Conservation (phyloP, 768 basidiomycete genomes). For the Hygrophorus pudorinus region DNA sequence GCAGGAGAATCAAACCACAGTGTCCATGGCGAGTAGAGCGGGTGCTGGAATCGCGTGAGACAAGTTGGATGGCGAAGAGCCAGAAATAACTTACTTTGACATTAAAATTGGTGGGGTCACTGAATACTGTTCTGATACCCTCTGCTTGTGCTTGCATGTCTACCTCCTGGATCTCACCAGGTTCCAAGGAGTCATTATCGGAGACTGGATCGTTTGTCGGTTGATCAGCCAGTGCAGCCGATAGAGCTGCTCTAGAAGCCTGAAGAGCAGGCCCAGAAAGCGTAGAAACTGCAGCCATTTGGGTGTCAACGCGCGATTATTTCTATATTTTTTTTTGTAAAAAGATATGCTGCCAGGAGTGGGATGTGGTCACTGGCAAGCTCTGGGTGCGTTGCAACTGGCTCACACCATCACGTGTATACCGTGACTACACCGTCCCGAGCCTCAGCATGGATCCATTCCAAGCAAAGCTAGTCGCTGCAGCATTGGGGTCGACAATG, state of each 20-base stretch:
- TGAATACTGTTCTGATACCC: slow-evolving; percentile 86
- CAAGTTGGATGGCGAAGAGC: not conserved
- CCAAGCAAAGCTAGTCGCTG: slow-evolving; percentile 72
- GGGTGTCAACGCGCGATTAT: slow-evolving; percentile 6
- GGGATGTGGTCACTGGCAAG: not conserved
- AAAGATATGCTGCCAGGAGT: not conserved
- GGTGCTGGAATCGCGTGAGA: slow-evolving; percentile 50
- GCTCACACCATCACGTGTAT: not conserved
- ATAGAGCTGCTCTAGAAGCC: slow-evolving; percentile 71
- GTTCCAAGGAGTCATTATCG: slow-evolving; percentile 42
- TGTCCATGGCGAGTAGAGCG: slow-evolving; percentile 90
- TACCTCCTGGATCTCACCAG: slow-evolving; percentile 81
- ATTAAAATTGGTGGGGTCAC: slow-evolving; percentile 86
- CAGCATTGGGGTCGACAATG: slow-evolving; percentile 67
- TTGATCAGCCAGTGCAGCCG: slow-evolving; percentile 60
- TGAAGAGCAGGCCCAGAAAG: slow-evolving; percentile 61
- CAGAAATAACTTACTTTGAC: slow-evolving; percentile 61
- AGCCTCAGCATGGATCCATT: slow-evolving; percentile 64
- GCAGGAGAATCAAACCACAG: slow-evolving; percentile 96
- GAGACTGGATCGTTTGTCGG: slow-evolving; percentile 19
- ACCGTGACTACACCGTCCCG: no score
- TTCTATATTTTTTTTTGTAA: no score
- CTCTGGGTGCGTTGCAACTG: not conserved
- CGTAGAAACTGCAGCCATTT: slow-evolving; percentile 31
- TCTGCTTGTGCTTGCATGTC: slow-evolving; percentile 80